A percentile compares a stretch with the other conserved stretches of the same genome.
phyloP scores from a whole-genome alignment of 768 basidiomycete genomes.

The Amanita pseudoporphyria region DNA sequence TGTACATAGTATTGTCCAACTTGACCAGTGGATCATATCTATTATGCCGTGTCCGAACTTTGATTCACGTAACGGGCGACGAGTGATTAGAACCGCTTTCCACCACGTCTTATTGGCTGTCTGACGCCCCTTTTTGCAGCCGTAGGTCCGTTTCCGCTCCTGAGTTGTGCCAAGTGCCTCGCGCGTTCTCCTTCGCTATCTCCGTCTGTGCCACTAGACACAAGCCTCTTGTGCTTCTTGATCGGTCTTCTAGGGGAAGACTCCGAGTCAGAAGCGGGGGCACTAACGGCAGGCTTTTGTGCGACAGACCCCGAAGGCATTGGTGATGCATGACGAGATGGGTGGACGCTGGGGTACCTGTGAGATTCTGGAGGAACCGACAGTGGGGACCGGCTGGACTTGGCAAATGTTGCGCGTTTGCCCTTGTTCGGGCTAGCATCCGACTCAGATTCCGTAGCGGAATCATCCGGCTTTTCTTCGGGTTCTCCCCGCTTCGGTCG shows the following conservation, averaged over 20 bases:
- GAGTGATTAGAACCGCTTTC: conserved; percentile 56
- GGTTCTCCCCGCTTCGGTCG: background rate
- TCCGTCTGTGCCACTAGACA: conserved; percentile 27
- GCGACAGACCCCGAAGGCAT: background rate
- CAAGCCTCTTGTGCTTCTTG: conserved; percentile 37
- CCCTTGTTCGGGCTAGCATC: conserved; percentile 19
- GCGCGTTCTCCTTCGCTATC: conserved; percentile 51
- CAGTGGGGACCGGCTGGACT: conserved; percentile 11
- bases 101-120: conserved; percentile 71
- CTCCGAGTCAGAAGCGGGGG: conserved; percentile 34
- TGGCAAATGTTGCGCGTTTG: conserved; percentile 9
- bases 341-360: background rate
- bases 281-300: conserved; percentile 11
- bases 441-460: conserved; percentile 38
- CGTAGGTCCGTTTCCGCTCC: conserved; percentile 15
- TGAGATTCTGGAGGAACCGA: conserved; percentile 6
- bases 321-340: background rate
- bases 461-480: conserved; percentile 15
- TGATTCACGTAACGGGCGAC: background rate
- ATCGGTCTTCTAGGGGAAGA: conserved; percentile 39
- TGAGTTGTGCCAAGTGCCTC: conserved; percentile 20
- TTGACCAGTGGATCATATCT: background rate
- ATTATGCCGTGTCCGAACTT: background rate
- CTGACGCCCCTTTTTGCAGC: conserved; percentile 42
- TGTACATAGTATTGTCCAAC: background rate